Conservation (phyloP, 1,139 yeast genomes). For the Taphrina wiesneri region DNA sequence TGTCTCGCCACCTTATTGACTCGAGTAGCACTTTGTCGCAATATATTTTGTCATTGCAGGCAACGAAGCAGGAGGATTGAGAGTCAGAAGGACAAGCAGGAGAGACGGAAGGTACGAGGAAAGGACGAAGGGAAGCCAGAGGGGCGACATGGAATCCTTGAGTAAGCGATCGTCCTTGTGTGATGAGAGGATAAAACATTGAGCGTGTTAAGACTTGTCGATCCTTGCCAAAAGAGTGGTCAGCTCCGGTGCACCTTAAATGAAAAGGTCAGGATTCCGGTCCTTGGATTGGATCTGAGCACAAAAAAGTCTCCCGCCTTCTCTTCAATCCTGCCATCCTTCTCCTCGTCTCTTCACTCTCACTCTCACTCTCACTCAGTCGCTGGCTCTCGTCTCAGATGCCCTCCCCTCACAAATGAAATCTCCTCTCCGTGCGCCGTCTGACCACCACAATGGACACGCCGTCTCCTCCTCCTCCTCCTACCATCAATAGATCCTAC, state of each 20-base stretch:
- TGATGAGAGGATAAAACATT: background rate
- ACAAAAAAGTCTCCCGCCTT: background rate
- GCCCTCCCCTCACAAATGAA: no score
- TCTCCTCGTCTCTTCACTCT: background rate
- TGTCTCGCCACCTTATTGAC: background rate
- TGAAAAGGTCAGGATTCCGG: background rate
- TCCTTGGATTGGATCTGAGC: background rate
- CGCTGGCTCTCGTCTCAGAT: no score
- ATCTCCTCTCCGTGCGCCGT: no score
- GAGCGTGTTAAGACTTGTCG: background rate
- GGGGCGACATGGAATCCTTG: background rate
- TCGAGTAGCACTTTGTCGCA: background rate
- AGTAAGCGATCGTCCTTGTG: background rate
- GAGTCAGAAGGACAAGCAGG: background rate
- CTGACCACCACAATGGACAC: no score
- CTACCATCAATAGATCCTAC: no score
- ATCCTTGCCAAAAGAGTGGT: conserved; percentile 4
- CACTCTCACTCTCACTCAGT: no score
- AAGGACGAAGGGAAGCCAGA: background rate
- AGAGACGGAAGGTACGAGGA: background rate
- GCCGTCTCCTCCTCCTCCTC: no score
- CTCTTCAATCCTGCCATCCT: background rate
- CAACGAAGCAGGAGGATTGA: background rate
- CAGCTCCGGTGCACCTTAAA: conserved; percentile 1
- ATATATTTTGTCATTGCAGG: background rate